Percentiles rank a stretch among this genome's conserved stretches.
Evolutionary conservation across 2,329 filamentous ascomycete species (phyloP).

Genomic region (Cladosporium sp.): DNA sequence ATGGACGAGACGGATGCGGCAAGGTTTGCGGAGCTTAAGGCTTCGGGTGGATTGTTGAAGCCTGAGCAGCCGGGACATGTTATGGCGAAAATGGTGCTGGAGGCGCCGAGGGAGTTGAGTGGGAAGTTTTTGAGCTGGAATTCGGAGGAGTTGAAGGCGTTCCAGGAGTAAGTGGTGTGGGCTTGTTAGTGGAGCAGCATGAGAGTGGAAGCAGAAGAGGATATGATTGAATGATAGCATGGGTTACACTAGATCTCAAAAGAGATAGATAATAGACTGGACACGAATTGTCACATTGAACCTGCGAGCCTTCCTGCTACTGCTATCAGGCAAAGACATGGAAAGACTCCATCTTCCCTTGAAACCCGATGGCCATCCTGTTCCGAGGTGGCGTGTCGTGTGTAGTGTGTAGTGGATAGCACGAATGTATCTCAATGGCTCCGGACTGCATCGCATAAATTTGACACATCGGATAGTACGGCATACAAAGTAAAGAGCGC

Average conservation of each 20-base stretch:
- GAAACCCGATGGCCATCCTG: no score
- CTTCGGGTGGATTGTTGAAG: conserved; percentile 70
- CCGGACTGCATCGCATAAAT: not conserved
- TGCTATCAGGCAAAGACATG: not conserved
- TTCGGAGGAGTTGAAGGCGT: conserved; percentile 37
- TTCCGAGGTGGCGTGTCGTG: not conserved
- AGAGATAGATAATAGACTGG: not conserved
- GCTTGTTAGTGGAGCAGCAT: not conserved
- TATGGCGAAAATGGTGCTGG: conserved; percentile 75
- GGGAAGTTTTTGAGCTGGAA: conserved; percentile 72
- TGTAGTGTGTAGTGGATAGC: not conserved
- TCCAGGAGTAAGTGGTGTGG: conserved; percentile 30
- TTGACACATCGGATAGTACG: not conserved
- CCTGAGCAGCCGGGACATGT: conserved; percentile 85
- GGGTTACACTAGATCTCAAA: not conserved
- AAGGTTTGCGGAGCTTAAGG: conserved; percentile 70
- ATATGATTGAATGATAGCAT: not conserved
- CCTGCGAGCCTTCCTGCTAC: not conserved
- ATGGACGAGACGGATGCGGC: conserved; percentile 61
- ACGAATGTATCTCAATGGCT: not conserved
- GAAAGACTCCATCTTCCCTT: not conserved
- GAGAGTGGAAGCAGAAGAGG: not conserved
- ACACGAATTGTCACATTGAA: not conserved
- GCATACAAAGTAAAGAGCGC: not conserved
- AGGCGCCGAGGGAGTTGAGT: conserved; percentile 66